Evolutionary conservation across 2,329 filamentous ascomycete genomes (phyloP), one percentile per base, ranked within the genome.

Genomic region (Alternaria postmessia): DNA sequence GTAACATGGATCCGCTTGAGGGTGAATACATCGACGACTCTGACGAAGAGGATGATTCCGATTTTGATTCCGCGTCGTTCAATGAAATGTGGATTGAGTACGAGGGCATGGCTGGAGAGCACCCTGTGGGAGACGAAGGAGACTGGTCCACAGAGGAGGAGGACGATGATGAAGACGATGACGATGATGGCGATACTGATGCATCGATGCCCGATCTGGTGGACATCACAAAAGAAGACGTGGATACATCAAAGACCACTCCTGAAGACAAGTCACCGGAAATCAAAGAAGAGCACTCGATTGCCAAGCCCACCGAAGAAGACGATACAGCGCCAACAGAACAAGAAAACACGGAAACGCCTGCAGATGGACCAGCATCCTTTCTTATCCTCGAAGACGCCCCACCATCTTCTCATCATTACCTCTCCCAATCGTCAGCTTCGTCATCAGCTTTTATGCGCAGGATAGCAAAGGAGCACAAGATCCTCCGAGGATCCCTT

Each of bases 401-500:
- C 2, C 77, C 77, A 2, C 79, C 78, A 2, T 9, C 66, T 1
- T 65, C 72, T 30, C 78, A 79, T 54, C 73, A 75, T 48, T 80
- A 87, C 38, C 66, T 78, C 5, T 76, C 82, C 47, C 58, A 69
- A 8, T 54, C 64, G 0, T 49, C 66, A 6, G 81, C 86, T 60
- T 79, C 79, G 36, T 86, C 73, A 5, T 63, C 78, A 9, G 64
- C 73, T 1, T 72, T 80, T 54, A 75, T 84, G 63, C 85, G 85
- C 55, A 82, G 85, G 41, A 82, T 87, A 20, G 77, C 77, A 16
- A 87, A 86, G 68, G 87, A 89, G 67, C 85, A 88, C 72, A 81
- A 82, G 53, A 88, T 88, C n/a, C 79, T 89, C 1, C 75, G 79
- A 12, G 78, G 74, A 12, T 84, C 85, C 0, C 78, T 89, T 2